phyloP scores from a whole-genome alignment of 495 filamentous ascomycete genomes.

The Rhizodiscina lignyota region DNA sequence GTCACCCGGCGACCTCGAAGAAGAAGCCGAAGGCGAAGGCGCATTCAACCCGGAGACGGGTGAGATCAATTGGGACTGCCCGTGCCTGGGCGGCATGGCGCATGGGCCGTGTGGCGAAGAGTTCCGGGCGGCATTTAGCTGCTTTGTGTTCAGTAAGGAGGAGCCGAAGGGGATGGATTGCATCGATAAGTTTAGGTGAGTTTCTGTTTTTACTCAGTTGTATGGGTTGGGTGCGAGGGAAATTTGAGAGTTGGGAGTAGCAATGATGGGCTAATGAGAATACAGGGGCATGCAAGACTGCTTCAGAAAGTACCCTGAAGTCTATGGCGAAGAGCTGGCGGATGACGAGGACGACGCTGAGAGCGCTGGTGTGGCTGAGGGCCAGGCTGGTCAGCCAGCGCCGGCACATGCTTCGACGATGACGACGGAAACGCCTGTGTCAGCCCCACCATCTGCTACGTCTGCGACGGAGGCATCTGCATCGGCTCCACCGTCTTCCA shows the following conservation, averaged over 20 bases:
- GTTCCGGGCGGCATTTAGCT: conserved; percentile 90
- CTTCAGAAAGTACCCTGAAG: conserved; percentile 78
- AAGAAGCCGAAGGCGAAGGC: conserved; percentile 68
- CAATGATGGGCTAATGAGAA: neutral
- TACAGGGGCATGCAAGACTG: conserved; percentile 87
- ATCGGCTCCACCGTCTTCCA: conserved; percentile 2
- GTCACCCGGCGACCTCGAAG: conserved; percentile 42
- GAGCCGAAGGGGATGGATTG: conserved; percentile 99
- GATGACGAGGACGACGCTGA: conserved; percentile 53
- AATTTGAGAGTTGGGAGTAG: neutral
- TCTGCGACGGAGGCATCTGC: neutral
- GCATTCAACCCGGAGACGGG: conserved; percentile 97
- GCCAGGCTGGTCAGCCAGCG: neutral
- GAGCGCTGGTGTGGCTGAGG: conserved; percentile 2
- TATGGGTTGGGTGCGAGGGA: neutral
- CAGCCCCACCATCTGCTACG: conserved; percentile 1
- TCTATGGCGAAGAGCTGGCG: conserved; percentile 80
- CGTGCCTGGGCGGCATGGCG: conserved; percentile 94
- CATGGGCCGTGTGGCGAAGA: conserved; percentile 90
- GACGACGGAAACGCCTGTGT: neutral
- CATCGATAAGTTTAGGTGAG: conserved; percentile 93
- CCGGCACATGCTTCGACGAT: neutral
- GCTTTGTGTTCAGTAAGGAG: conserved; percentile 85
- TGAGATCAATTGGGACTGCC: conserved; percentile 99
- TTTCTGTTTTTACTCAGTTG: conserved; percentile 4